Evolutionary conservation across 2,329 filamentous ascomycete genomes (phyloP).

Genomic region (Colletotrichum sp.): DNA sequence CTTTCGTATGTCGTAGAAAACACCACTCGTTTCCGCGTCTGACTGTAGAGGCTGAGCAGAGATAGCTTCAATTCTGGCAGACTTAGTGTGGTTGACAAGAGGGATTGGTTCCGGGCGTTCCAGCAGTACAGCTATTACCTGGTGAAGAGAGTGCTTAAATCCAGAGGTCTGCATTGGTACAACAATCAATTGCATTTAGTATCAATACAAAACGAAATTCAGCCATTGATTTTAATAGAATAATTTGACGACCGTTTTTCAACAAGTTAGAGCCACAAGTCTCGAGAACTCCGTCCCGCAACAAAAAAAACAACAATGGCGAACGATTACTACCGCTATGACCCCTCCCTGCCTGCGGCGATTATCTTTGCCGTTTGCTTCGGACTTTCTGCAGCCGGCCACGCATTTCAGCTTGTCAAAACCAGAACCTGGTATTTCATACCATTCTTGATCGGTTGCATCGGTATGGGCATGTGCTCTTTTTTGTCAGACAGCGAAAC

Average conservation of each 20-base stretch:
- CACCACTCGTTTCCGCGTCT: neutral
- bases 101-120: neutral
- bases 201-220: neutral
- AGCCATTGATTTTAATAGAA: neutral
- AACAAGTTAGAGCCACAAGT: neutral
- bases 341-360: constrained; percentile 48
- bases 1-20: neutral
- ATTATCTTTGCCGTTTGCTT: constrained; percentile 47
- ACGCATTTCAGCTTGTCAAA: constrained; percentile 43
- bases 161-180: neutral
- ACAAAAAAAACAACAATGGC: neutral
- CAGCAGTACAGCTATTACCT: neutral
- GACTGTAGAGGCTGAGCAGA: neutral
- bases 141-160: neutral
- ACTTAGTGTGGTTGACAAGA: neutral
- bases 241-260: neutral
- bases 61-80: neutral
- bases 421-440: constrained; percentile 57
- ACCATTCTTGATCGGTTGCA: constrained; percentile 54
- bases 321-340: constrained; percentile 49
- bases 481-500: neutral
- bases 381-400: constrained; percentile 39
- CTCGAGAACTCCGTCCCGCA: neutral
- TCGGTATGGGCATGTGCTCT: constrained; percentile 39
- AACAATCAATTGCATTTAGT: neutral